phyloP scores from a whole-genome alignment of 352 stramenopile genomes.

The Phytophthora melonis region DNA sequence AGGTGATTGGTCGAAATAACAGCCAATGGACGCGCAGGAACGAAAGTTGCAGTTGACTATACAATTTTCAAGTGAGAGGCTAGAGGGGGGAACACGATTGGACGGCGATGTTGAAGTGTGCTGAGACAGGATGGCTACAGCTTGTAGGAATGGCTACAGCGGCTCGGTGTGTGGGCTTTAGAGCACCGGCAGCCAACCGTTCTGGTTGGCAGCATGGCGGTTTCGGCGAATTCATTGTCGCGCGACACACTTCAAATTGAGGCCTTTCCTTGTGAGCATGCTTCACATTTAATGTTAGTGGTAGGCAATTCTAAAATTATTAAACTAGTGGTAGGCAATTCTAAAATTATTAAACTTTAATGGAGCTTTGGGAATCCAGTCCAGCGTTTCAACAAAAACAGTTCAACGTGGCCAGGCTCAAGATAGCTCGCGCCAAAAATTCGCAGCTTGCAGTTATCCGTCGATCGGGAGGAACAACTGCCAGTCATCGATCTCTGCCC shows the following conservation, averaged over 20 bases:
- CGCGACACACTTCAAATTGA: no score
- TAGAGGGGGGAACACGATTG: neutral
- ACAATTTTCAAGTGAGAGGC: slow-evolving; percentile 21
- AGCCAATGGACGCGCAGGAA: slow-evolving; percentile 16
- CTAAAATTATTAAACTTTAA: no score
- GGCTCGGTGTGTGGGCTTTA: no score
- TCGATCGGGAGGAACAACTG: neutral
- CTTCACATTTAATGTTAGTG: no score
- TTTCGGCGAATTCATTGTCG: no score
- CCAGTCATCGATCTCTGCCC: slow-evolving; percentile 9
- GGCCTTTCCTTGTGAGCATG: neutral
- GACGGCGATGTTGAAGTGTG: slow-evolving; percentile 23
- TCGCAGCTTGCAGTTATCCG: neutral
- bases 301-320: no score
- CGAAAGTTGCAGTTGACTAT: slow-evolving; percentile 27
- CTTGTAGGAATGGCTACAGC: neutral
- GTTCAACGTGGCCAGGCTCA: neutral
- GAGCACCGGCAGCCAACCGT: neutral
- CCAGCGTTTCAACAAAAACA: neutral
- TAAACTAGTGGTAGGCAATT: no score
- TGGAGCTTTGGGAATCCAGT: neutral
- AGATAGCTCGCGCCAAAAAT: slow-evolving; percentile 11
- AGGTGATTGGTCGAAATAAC: slow-evolving; percentile 12
- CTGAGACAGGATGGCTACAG: slow-evolving; percentile 10
- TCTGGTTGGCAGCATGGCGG: neutral